Base-by-base conservation (phyloP, 2,329 filamentous ascomycete genomes). In the Sclerotinia borealis region DNA sequence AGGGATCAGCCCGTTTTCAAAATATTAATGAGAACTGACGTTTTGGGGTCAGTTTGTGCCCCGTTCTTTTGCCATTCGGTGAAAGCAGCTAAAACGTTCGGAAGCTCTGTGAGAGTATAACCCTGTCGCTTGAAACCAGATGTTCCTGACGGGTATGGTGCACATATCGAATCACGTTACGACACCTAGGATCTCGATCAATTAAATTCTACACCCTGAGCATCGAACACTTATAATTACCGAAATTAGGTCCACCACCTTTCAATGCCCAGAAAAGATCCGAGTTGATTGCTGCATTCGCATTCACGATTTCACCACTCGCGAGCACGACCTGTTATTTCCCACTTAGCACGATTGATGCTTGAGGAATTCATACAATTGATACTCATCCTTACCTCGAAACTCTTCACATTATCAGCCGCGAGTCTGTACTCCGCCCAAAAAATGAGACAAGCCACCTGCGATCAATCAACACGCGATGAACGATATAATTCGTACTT, bases 201-300 rank as follows among this genome's bases (percentile, higher is more conserved):
- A 27, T 15, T 27, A 29, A 9, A 41, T 29, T 50, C 22, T 17
- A 17, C 10, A 22, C 17, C 15, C 7, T 17, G 31, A 11, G 48
- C 11, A 50, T 29, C 22, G 8, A 19, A 29, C 48, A 50, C 31
- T 10, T 22, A 29, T 39, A 19, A 31, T 19, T 58, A 49, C 27
- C 43, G 29, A 39, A 59, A 15, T 49, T 49, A 79, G 48, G 27
- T 36, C 11, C 63, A 31, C 63, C 51, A 19, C 68, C 62, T 49
- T 64, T 41, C 47, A 63, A 15, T 56, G 76, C 78, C 79, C 79
- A 81, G 70, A 80, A 81, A 3, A 81, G 72, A 50, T 82, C 80
- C 0, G 69, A 29, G 47, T 84, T 77, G 65, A 81, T 75, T 0
- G 69, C 70, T 19, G 76, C 72, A 1, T 79, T 81, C 74, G 75